A percentile compares a stretch with the other conserved stretches of the same genome.
Evolutionary conservation across 2,329 filamentous ascomycete species (phyloP).

Genomic region (Pleochaeta shiraiana): DNA sequence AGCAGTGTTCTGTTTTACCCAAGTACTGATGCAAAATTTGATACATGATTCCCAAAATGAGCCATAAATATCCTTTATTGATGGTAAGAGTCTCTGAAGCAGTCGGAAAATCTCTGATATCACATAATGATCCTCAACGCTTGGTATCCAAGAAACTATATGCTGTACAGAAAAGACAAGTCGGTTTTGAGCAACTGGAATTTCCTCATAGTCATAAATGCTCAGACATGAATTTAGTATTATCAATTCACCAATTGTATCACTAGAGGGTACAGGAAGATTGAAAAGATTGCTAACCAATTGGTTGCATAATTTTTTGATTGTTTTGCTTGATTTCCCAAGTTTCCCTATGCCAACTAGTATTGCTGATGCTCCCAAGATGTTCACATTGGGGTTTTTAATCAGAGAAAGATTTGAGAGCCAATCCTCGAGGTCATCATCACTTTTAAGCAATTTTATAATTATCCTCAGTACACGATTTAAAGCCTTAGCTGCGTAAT

Average conservation of each 20-base stretch:
- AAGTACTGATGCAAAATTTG: slow-evolving; percentile 33
- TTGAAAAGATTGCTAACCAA: slow-evolving; percentile 38
- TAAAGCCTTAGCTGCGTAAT: slow-evolving; percentile 33
- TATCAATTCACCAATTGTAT: slow-evolving; percentile 27
- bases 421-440: slow-evolving; percentile 24
- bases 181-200: slow-evolving; percentile 32
- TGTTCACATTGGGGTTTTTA: slow-evolving; percentile 25
- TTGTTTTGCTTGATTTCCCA: slow-evolving; percentile 23
- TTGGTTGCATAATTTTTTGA: slow-evolving; percentile 34
- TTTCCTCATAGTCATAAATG: slow-evolving; percentile 28
- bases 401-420: slow-evolving; percentile 25
- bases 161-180: slow-evolving; percentile 58
- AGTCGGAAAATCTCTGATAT: slow-evolving; percentile 31
- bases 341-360: slow-evolving; percentile 30
- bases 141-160: slow-evolving; percentile 40
- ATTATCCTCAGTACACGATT: slow-evolving; percentile 27
- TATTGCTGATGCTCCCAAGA: slow-evolving; percentile 28
- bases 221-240: slow-evolving; percentile 30
- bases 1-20: slow-evolving; percentile 25
- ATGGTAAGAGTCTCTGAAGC: slow-evolving; percentile 41
- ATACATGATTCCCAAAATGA: slow-evolving; percentile 58
- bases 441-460: slow-evolving; percentile 23
- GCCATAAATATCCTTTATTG: slow-evolving; percentile 65
- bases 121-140: slow-evolving; percentile 24
- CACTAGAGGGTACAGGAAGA: slow-evolving; percentile 22